These are phyloP conservation scores for Colletotrichum brevisporum DNA, from an alignment of 2,329 filamentous ascomycete species.

Conservation along the genomic window DNA sequence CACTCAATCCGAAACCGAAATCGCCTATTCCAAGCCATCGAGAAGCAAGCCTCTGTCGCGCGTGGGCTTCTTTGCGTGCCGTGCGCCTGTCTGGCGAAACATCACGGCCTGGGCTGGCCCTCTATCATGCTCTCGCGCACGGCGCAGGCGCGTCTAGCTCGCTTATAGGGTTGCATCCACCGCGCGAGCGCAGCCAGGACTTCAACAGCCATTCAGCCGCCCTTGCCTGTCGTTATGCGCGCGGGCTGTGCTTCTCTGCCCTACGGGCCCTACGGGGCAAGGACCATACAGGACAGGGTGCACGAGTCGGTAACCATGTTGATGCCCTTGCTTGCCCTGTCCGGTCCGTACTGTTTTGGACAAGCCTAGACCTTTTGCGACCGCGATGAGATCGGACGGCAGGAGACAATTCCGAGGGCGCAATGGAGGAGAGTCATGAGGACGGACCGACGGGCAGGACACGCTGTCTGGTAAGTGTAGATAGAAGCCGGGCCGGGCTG, in stretches of 20 bases:
- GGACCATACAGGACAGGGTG: not conserved
- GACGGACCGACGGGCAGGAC: not conserved
- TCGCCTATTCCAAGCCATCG: slow-evolving; percentile 31
- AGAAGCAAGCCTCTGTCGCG: not conserved
- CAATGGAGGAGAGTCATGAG: not conserved
- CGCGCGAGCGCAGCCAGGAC: not conserved
- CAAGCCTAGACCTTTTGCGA: slow-evolving; percentile 5
- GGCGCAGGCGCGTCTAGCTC: slow-evolving; percentile 33
- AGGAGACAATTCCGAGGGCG: not conserved
- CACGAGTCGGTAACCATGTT: slow-evolving; percentile 19
- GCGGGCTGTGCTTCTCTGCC: slow-evolving; percentile 21
- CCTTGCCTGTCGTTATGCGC: slow-evolving; percentile 8
- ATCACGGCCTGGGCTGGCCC: not conserved
- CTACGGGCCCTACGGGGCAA: not conserved
- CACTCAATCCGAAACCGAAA: slow-evolving; percentile 26
- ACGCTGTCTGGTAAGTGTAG: not conserved
- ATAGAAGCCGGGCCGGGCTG: too few species aligned
- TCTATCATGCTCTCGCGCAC: not conserved
- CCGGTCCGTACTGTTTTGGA: slow-evolving; percentile 15
- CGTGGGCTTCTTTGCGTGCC: not conserved
- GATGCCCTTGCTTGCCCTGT: slow-evolving; percentile 3
- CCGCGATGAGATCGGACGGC: not conserved
- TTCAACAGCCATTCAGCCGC: slow-evolving; percentile 18
- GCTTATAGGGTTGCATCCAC: slow-evolving; percentile 26
- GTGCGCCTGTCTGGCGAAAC: slow-evolving; percentile 7